Percentiles rank a stretch among this genome's conserved stretches.
Evolutionary conservation across 2,329 filamentous ascomycete genomes (phyloP).

Genomic region (Arthrobotrys entomopaga): DNA sequence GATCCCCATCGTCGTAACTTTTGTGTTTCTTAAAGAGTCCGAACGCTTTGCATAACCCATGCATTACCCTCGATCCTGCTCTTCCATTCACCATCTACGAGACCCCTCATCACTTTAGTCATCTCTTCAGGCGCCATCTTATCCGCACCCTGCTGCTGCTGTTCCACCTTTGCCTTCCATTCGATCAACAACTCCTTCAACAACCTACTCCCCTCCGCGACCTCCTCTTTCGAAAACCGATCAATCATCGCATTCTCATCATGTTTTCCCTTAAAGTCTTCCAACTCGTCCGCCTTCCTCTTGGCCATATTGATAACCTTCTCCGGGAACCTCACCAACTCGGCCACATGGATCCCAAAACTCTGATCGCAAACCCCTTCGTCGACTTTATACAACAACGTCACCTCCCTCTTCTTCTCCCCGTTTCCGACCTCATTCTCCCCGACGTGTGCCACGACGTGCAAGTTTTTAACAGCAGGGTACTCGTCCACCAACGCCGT

Average conservation of each 20-base stretch:
- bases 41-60: conserved; percentile 65
- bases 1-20: not conserved
- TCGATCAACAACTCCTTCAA: conserved; percentile 82
- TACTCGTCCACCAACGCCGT: conserved; percentile 89
- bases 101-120: conserved; percentile 78
- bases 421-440: conserved; percentile 60
- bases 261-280: conserved; percentile 89
- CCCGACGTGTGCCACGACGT: conserved; percentile 93
- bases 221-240: conserved; percentile 81
- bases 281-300: conserved; percentile 95
- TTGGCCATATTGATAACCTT: conserved; percentile 99
- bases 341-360: conserved; percentile 97
- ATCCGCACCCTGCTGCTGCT: conserved; percentile 68
- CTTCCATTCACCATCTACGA: conserved; percentile 78
- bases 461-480: conserved; percentile 87
- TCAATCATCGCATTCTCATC: conserved; percentile 68
- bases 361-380: conserved; percentile 93
- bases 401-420: conserved; percentile 80
- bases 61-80: conserved; percentile 67
- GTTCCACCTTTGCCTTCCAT: conserved; percentile 83
- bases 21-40: conserved; percentile 59
- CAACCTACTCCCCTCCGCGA: conserved; percentile 85
- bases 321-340: conserved; percentile 92
- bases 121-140: conserved; percentile 74
- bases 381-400: conserved; percentile 94